Evolutionary conservation across 164 flowering plant species (phyloP).

Genomic region (Cinnamomum micranthum): DNA sequence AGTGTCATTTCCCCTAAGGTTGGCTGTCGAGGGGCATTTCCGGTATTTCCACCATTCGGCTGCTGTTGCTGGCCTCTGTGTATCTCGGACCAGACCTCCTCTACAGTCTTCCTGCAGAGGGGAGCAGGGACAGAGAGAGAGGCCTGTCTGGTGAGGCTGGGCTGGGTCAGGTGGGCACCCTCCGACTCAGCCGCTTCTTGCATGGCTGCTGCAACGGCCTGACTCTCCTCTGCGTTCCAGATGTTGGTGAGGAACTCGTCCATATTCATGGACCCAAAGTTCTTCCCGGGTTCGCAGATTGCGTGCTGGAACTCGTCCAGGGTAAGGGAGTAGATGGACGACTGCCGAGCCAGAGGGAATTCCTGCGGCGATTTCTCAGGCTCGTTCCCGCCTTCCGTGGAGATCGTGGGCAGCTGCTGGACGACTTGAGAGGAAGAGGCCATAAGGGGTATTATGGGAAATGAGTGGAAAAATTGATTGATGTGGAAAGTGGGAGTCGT

Average conservation of each 20-base stretch:
- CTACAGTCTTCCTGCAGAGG: conserved; percentile 73
- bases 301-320: conserved; percentile 83
- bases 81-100: conserved; percentile 89
- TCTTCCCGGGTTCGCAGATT: conserved; percentile 63
- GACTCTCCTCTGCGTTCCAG: conserved; percentile 90
- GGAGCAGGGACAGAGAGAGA: conserved; percentile 71
- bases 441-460: too few species aligned
- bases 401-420: neutral
- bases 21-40: conserved; percentile 44
- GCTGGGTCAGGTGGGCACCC: conserved; percentile 31
- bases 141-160: conserved; percentile 62
- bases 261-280: conserved; percentile 95
- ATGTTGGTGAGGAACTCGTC: conserved; percentile 86
- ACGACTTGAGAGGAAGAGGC: too few species aligned
- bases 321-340: conserved; percentile 85
- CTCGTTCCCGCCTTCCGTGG: neutral
- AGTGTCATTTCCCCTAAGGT: conserved; percentile 92
- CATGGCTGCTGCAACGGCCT: conserved; percentile 26
- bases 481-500: too few species aligned
- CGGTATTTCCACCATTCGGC: conserved; percentile 20
- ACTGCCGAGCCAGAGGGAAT: conserved; percentile 34
- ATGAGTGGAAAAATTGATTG: too few species aligned
- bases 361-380: neutral
- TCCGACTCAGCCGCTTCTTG: conserved; percentile 4
- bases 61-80: conserved; percentile 35